Evolutionary conservation across 164 flowering plant genomes (phyloP).

Genomic region (Magnolia sinica): DNA sequence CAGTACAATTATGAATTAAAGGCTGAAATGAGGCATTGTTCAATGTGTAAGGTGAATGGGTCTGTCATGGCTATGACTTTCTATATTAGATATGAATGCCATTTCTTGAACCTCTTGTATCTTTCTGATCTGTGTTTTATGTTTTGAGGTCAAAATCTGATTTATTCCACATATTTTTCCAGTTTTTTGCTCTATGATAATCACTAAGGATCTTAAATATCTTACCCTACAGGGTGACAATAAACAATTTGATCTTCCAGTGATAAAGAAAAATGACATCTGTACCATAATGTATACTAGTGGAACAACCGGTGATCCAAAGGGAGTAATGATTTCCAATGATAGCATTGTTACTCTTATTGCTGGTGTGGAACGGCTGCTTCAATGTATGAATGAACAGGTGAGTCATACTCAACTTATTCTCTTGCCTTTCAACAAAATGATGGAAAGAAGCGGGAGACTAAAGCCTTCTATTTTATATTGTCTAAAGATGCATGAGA

Average conservation of each 20-base stretch:
- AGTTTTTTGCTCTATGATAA: not conserved
- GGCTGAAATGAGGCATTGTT: conserved; percentile 39
- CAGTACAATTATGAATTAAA: no score
- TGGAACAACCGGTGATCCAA: conserved; percentile 98
- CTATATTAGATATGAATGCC: not conserved
- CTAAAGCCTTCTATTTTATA: not conserved
- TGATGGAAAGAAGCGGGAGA: not conserved
- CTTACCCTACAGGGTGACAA: conserved; percentile 50
- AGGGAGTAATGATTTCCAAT: conserved; percentile 87
- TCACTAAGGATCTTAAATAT: not conserved
- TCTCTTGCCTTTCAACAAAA: not conserved
- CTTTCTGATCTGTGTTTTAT: not conserved
- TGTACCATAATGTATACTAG: conserved; percentile 98
- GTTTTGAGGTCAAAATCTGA: no score
- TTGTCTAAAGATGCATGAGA: not conserved
- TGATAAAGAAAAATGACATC: conserved; percentile 59
- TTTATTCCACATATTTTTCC: no score
- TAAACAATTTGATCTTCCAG: conserved; percentile 63
- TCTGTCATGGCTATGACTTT: not conserved
- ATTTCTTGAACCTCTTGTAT: not conserved
- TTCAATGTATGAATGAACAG: conserved; percentile 59
- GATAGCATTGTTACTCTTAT: conserved; percentile 68
- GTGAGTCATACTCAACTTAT: conserved; percentile 29
- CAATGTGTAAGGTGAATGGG: no score
- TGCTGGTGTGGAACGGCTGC: conserved; percentile 57